Percentiles rank a stretch among this genome's conserved stretches.
Conservation (phyloP, 208 protist species). For the Leishmania tarentolae region DNA sequence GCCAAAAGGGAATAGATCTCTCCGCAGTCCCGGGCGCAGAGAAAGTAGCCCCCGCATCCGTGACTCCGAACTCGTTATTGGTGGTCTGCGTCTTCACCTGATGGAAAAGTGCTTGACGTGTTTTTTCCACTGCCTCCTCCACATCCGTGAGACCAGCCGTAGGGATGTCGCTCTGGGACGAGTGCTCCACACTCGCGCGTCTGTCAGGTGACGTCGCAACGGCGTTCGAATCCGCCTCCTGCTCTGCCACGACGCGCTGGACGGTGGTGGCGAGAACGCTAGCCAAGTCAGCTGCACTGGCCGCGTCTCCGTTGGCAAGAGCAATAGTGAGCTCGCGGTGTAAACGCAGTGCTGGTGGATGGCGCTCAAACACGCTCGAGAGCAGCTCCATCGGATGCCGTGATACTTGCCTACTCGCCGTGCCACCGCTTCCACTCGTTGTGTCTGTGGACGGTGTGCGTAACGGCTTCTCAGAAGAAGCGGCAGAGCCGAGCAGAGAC, state of each 20-base stretch:
- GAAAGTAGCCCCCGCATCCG: not conserved
- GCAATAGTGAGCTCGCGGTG: constrained; percentile 77
- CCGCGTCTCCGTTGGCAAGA: constrained; percentile 66
- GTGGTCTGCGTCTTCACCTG: not conserved
- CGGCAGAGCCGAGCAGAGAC: not conserved
- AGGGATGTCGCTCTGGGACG: constrained; percentile 13
- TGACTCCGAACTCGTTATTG: not conserved
- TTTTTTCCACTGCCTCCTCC: constrained; percentile 36
- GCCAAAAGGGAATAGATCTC: constrained; percentile 47
- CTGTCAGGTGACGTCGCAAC: not conserved
- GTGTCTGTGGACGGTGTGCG: too few relatives aligned
- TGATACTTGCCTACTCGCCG: not conserved
- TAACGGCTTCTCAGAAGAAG: not conserved
- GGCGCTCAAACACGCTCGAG: constrained; percentile 61
- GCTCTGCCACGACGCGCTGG: constrained; percentile 20
- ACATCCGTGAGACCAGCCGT: constrained; percentile 27
- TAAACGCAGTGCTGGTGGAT: constrained; percentile 64
- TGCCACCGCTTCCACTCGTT: not conserved
- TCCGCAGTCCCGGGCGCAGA: not conserved
- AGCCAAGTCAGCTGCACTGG: constrained; percentile 66
- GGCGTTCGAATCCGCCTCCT: not conserved
- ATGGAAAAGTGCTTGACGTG: constrained; percentile 29
- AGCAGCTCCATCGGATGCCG: constrained; percentile 70
- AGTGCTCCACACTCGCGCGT: not conserved
- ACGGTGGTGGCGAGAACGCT: constrained; percentile 59